Percentiles rank a stretch among this genome's conserved stretches.
phyloP scores from a whole-genome alignment of 257 asterid genomes.

The Nicotiana benthamiana region DNA sequence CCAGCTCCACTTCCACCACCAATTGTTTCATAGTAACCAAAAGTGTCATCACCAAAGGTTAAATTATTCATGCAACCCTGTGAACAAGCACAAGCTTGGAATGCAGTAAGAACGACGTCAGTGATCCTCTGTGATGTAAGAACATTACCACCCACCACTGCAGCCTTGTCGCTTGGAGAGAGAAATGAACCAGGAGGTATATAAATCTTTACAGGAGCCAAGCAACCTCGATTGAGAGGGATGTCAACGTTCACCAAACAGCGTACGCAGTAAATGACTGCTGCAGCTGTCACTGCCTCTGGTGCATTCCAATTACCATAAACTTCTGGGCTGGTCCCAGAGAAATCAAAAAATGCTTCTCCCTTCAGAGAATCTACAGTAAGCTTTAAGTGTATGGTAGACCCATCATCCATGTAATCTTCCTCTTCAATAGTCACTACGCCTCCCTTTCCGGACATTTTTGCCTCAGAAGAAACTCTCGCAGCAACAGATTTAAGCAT shows the following conservation, averaged over 20 bases:
- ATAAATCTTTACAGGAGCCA: constrained; percentile 74
- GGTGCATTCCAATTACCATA: constrained; percentile 99
- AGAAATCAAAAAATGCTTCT: constrained; percentile 81
- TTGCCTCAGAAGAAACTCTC: constrained; percentile 27
- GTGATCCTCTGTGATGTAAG: constrained; percentile 90
- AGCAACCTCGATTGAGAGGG: constrained; percentile 94
- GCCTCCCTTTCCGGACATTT: constrained; percentile 24
- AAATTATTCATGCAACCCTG: constrained; percentile 97
- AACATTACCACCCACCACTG: constrained; percentile 95
- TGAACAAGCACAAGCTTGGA: constrained; percentile 90
- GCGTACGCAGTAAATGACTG: constrained; percentile 86
- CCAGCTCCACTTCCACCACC: constrained; percentile 98
- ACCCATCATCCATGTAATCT: constrained; percentile 96
- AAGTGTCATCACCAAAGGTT: constrained; percentile 80
- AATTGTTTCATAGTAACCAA: constrained; percentile 89
- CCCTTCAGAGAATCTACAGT: constrained; percentile 55
- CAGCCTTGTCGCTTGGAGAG: constrained; percentile 88
- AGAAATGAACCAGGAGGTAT: constrained; percentile 83
- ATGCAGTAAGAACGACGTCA: constrained; percentile 85
- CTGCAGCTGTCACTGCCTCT: constrained; percentile 93
- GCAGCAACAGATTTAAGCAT: constrained; percentile 85
- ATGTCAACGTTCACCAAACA: constrained; percentile 82
- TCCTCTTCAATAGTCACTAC: constrained; percentile 68
- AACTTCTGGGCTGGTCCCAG: constrained; percentile 94
- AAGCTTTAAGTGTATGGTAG: constrained; percentile 72